These are phyloP conservation scores for Akanthomyces muscarius DNA, from an alignment of 2,329 filamentous ascomycete species.

Conservation along the genomic window DNA sequence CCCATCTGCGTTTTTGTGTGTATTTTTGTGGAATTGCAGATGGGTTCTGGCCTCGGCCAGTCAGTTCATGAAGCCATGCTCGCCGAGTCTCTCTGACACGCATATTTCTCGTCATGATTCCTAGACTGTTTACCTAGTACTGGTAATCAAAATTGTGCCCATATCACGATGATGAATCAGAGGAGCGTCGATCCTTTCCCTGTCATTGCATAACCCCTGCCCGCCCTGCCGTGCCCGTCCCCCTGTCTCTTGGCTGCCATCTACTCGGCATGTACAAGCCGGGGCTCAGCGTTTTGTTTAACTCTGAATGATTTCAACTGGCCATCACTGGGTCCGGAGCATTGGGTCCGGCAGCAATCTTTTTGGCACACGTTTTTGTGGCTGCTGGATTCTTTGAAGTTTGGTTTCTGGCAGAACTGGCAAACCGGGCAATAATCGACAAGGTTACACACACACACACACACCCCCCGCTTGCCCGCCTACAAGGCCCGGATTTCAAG, in stretches of 20 bases:
- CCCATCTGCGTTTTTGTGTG: neutral
- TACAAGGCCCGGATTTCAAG: neutral
- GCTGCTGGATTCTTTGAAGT: neutral
- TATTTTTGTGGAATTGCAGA: neutral
- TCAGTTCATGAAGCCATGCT: no score
- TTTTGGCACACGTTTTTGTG: neutral
- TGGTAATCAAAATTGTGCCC: no score
- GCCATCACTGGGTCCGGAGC: neutral
- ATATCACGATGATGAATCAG: neutral
- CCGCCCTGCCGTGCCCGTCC: neutral
- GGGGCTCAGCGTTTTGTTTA: neutral
- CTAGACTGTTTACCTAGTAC: neutral
- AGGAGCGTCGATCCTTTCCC: neutral
- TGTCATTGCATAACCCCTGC: neutral
- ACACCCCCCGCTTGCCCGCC: neutral
- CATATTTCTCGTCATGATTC: neutral
- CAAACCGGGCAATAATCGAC: neutral
- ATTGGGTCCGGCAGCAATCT: neutral
- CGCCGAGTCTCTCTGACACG: neutral
- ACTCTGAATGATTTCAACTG: neutral
- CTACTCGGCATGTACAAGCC: neutral
- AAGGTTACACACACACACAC: neutral
- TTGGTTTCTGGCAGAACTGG: neutral
- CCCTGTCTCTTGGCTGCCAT: no score
- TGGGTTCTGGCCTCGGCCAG: no score